A percentile compares a stretch with the other conserved stretches of the same genome.
phyloP scores from a whole-genome alignment of 2,329 filamentous ascomycete species.

The Stemphylium beticola region DNA sequence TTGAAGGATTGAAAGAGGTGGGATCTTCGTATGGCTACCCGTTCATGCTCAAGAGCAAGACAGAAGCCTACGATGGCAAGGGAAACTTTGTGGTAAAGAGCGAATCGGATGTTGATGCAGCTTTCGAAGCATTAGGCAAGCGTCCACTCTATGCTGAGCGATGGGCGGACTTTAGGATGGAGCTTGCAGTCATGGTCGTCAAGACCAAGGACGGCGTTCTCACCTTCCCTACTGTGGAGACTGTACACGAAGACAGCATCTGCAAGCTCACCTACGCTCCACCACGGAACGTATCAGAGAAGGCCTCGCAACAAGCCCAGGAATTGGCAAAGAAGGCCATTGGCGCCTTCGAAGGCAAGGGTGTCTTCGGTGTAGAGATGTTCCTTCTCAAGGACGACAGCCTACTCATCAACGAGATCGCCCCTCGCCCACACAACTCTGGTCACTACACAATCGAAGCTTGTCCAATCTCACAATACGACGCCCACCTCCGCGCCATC shows the following conservation, averaged over 20 bases:
- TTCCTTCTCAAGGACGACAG: conserved; percentile 77
- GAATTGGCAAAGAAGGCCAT: conserved; percentile 81
- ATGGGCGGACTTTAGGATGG: conserved; percentile 83
- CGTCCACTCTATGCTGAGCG: conserved; percentile 86
- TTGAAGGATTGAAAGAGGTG: conserved; percentile 67
- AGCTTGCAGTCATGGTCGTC: conserved; percentile 93
- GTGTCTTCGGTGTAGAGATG: conserved; percentile 96
- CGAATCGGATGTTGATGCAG: conserved; percentile 66
- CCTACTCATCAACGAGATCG: conserved; percentile 85
- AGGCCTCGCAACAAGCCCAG: conserved; percentile 70
- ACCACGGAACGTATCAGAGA: conserved; percentile 70
- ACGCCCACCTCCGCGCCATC: conserved; percentile 86
- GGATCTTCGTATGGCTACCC: conserved; percentile 75
- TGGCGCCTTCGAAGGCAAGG: conserved; percentile 80
- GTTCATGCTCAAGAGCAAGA: conserved; percentile 90
- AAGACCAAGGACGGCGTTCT: conserved; percentile 78
- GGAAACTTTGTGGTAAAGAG: conserved; percentile 72
- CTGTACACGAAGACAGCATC: conserved; percentile 91
- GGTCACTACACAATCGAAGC: conserved; percentile 96
- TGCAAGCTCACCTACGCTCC: conserved; percentile 93
- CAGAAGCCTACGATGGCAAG: conserved; percentile 90
- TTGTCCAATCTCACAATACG: conserved; percentile 87
- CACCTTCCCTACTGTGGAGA: conserved; percentile 90
- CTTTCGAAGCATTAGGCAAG: conserved; percentile 68
- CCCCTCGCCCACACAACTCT: conserved; percentile 84